Conservation (phyloP, 2,329 filamentous ascomycete genomes). For the Ophiostoma quercus region DNA sequence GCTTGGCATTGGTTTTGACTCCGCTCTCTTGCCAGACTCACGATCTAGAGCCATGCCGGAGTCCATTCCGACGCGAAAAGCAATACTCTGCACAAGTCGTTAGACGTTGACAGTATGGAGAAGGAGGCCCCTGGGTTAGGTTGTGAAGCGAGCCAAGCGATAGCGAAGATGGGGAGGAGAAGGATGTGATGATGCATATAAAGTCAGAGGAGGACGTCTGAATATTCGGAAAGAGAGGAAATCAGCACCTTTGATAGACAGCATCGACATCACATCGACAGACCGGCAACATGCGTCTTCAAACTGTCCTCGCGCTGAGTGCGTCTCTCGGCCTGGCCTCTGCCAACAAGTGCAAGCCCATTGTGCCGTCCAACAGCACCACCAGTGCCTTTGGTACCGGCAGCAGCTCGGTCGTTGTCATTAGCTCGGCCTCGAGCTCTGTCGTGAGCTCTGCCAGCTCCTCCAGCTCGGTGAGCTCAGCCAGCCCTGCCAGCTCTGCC, state of each 20-base stretch:
- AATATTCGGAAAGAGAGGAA: not conserved
- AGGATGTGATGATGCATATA: not conserved
- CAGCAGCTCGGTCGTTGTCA: not conserved
- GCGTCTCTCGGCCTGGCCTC: constrained; percentile 16
- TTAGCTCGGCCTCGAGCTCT: not conserved
- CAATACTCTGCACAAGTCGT: no score
- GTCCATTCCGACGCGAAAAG: not conserved
- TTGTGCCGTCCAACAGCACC: constrained; percentile 1
- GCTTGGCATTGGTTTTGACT: constrained; percentile 6
- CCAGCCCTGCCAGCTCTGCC: not conserved
- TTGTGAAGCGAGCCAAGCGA: not conserved
- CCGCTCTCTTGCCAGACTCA: not conserved
- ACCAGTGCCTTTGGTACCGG: constrained; percentile 7
- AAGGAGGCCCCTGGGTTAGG: not conserved
- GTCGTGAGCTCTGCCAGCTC: not conserved
- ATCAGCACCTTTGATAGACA: not conserved
- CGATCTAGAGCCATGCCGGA: not conserved
- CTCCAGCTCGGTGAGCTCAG: not conserved
- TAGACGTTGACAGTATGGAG: not conserved
- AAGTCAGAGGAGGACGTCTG: not conserved
- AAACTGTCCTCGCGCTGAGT: constrained; percentile 17
- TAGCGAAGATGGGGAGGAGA: not conserved
- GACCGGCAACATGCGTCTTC: constrained; percentile 16
- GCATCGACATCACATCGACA: not conserved
- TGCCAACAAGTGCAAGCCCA: constrained; percentile 18